Conservation (phyloP, 352 stramenopile species). For the Pythium inflatum region DNA sequence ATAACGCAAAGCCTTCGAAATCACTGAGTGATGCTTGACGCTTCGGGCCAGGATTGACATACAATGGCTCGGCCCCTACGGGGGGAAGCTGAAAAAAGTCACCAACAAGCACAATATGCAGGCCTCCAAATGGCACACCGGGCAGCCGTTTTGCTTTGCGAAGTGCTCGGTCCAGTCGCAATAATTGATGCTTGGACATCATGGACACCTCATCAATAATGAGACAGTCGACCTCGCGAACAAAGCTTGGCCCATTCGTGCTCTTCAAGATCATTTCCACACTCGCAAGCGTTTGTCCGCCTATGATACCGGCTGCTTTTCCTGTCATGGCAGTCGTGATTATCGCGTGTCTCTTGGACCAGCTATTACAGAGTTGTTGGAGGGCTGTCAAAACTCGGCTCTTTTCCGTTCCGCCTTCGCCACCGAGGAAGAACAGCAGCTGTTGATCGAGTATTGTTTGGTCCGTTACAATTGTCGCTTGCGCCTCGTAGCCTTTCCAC, state of each 20-base stretch:
- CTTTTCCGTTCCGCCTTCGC: slow-evolving; percentile 15
- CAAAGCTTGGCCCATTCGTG: not conserved
- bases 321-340: slow-evolving; percentile 13
- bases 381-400: slow-evolving; percentile 14
- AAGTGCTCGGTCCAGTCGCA: slow-evolving; percentile 9
- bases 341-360: not conserved
- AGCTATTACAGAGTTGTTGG: not conserved
- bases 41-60: not conserved
- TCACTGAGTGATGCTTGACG: not conserved
- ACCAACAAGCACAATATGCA: not conserved
- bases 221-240: slow-evolving; percentile 21
- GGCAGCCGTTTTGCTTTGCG: slow-evolving; percentile 4
- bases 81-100: slow-evolving; percentile 15
- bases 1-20: slow-evolving; percentile 13
- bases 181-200: slow-evolving; percentile 20
- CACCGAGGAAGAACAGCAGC: slow-evolving; percentile 11
- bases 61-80: slow-evolving; percentile 1
- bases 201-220: slow-evolving; percentile 28
- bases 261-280: slow-evolving; percentile 7
- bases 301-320: slow-evolving; percentile 21
- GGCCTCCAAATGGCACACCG: slow-evolving; percentile 5
- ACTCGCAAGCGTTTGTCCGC: slow-evolving; percentile 8
- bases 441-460: not conserved
- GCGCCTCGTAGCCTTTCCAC: not conserved
- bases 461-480: slow-evolving; percentile 1